Conservation (phyloP, 352 stramenopile species). For the Pythium dissotocum region DNA sequence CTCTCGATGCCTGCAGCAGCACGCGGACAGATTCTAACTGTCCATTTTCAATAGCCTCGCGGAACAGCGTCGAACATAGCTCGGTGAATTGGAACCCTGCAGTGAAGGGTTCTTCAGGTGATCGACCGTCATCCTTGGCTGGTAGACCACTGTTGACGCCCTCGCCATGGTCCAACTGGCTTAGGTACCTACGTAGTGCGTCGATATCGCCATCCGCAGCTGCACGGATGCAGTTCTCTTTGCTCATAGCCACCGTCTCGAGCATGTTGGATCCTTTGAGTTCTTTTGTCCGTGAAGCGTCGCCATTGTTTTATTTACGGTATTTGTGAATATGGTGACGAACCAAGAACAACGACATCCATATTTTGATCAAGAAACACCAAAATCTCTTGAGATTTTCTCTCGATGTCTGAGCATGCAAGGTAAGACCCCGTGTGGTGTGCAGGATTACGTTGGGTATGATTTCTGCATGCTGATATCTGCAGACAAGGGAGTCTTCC, state of each 20-base stretch:
- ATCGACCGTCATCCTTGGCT: background rate
- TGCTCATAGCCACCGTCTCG: slow-evolving; percentile 9
- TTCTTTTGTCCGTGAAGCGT: background rate
- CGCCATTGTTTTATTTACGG: background rate
- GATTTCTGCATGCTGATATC: too few relatives aligned
- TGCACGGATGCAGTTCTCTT: slow-evolving; percentile 23
- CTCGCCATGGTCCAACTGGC: background rate
- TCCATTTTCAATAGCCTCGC: slow-evolving; percentile 24
- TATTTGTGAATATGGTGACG: too few relatives aligned
- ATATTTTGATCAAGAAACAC: too few relatives aligned
- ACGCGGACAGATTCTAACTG: background rate
- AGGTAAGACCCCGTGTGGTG: too few relatives aligned
- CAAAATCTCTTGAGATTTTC: too few relatives aligned
- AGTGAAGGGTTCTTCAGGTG: background rate
- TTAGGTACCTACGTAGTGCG: slow-evolving; percentile 3
- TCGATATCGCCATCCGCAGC: slow-evolving; percentile 16
- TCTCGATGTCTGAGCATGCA: too few relatives aligned
- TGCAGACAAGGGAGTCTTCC: too few relatives aligned
- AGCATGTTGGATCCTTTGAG: slow-evolving; percentile 1
- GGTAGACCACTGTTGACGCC: background rate
- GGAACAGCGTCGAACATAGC: slow-evolving; percentile 16
- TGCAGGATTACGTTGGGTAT: too few relatives aligned
- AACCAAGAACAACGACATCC: too few relatives aligned
- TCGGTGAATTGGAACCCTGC: slow-evolving; percentile 1
- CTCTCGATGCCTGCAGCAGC: background rate